Percentiles rank a stretch among this genome's conserved stretches.
Conservation (phyloP, 208 protist genomes). For the Trichomonas vaginalis region DNA sequence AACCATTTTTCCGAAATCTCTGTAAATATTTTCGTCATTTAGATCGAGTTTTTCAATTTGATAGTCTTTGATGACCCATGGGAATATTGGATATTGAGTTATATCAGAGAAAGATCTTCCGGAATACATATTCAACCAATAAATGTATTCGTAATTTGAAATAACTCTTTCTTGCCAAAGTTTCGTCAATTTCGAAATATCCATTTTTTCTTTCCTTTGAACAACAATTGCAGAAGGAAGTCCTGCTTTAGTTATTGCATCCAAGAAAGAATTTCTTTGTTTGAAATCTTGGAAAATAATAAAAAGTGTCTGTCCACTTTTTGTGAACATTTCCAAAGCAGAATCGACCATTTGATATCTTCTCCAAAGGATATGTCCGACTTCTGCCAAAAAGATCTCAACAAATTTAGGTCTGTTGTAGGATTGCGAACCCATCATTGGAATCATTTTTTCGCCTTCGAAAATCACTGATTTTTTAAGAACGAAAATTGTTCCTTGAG, state of each 20-base stretch:
- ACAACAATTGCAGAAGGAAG: background rate
- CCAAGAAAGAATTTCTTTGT: background rate
- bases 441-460: background rate
- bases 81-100: slow-evolving; percentile 25
- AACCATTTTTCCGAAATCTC: background rate
- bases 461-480: background rate
- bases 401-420: background rate
- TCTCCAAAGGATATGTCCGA: background rate
- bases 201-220: background rate
- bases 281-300: background rate
- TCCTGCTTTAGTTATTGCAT: background rate
- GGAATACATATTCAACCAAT: background rate
- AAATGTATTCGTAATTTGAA: background rate
- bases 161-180: background rate
- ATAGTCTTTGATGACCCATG: slow-evolving; percentile 44
- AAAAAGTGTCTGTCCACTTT: background rate
- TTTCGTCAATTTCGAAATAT: background rate
- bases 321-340: background rate
- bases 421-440: background rate
- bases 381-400: background rate
- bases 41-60: background rate
- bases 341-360: background rate
- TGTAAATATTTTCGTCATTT: background rate
- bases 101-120: background rate
- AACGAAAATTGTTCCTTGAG: background rate